Evolutionary conservation across 1,284 basidiomycete species (phyloP).

Genomic region (Cutaneotrichosporon sp.): DNA sequence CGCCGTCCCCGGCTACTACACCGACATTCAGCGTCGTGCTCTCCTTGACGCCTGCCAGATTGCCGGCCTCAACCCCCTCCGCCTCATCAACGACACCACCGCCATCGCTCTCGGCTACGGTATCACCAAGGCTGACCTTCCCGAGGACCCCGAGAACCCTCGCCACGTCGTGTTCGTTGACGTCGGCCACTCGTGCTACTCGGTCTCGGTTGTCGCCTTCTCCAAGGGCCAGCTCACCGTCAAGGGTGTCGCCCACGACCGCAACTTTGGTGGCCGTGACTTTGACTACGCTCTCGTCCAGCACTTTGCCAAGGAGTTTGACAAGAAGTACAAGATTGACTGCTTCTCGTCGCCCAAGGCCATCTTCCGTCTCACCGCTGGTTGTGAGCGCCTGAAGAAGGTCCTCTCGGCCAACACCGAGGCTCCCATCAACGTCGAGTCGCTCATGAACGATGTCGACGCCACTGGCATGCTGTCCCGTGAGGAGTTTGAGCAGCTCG

Average conservation of each 20-base stretch:
- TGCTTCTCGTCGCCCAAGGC: constrained; percentile 84
- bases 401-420: constrained; percentile 76
- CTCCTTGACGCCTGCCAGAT: constrained; percentile 80
- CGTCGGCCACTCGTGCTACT: constrained; percentile 82
- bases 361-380: constrained; percentile 74
- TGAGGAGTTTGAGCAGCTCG: constrained; percentile 58
- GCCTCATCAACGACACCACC: constrained; percentile 91
- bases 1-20: constrained; percentile 90
- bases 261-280: constrained; percentile 85
- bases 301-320: constrained; percentile 85
- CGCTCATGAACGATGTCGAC: constrained; percentile 84
- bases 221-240: constrained; percentile 83
- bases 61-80: constrained; percentile 78
- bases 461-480: constrained; percentile 58
- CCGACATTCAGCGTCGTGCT: constrained; percentile 81
- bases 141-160: constrained; percentile 66
- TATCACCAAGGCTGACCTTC: constrained; percentile 92
- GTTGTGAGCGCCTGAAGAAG: constrained; percentile 71
- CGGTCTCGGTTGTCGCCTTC: constrained; percentile 79
- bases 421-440: constrained; percentile 82
- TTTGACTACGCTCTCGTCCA: constrained; percentile 81
- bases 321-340: constrained; percentile 90
- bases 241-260: constrained; percentile 80
- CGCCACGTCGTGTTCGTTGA: constrained; percentile 86
- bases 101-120: constrained; percentile 90